These are phyloP conservation scores for Xylariaceae sp. DNA, from an alignment of 2,329 filamentous ascomycete species.

Conservation along the genomic window DNA sequence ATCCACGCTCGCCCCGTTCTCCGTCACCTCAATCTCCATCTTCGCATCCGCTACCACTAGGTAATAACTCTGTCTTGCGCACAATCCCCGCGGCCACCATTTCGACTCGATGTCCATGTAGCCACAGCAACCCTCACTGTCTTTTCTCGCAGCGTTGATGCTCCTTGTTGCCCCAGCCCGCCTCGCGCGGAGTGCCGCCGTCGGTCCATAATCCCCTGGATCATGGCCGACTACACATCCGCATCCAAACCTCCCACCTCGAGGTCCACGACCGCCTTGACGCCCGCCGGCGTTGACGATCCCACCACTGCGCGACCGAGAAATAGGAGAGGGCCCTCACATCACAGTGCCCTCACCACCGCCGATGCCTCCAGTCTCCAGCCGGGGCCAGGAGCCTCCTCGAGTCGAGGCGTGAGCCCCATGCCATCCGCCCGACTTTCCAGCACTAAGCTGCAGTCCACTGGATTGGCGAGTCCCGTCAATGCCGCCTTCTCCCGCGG, in stretches of 20 bases:
- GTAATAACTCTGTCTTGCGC: neutral
- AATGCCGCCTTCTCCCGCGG: constrained; percentile 36
- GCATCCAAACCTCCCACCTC: constrained; percentile 28
- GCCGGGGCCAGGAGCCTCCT: constrained; percentile 37
- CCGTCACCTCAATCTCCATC: neutral
- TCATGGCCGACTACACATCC: constrained; percentile 29
- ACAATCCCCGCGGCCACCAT: neutral
- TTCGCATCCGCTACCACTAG: neutral
- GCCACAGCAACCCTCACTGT: constrained; percentile 12
- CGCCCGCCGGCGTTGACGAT: constrained; percentile 41
- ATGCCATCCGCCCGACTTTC: constrained; percentile 44
- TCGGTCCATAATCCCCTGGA: constrained; percentile 20
- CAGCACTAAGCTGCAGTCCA: constrained; percentile 24
- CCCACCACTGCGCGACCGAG: constrained; percentile 47
- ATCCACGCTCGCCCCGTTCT: constrained; percentile 6
- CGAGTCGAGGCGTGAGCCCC: constrained; percentile 48
- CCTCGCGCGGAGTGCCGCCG: constrained; percentile 27
- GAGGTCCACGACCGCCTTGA: constrained; percentile 46
- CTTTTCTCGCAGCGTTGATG: constrained; percentile 23
- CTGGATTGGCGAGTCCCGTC: constrained; percentile 28
- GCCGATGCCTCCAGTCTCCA: constrained; percentile 32
- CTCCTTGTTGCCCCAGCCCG: constrained; percentile 21
- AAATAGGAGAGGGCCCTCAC: constrained; percentile 44
- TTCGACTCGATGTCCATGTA: constrained; percentile 24
- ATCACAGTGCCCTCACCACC: constrained; percentile 24